Percentiles rank a stretch among this genome's conserved stretches.
Conservation (phyloP, 1,139 yeast genomes). For the Torulaspora pretoriensis region DNA sequence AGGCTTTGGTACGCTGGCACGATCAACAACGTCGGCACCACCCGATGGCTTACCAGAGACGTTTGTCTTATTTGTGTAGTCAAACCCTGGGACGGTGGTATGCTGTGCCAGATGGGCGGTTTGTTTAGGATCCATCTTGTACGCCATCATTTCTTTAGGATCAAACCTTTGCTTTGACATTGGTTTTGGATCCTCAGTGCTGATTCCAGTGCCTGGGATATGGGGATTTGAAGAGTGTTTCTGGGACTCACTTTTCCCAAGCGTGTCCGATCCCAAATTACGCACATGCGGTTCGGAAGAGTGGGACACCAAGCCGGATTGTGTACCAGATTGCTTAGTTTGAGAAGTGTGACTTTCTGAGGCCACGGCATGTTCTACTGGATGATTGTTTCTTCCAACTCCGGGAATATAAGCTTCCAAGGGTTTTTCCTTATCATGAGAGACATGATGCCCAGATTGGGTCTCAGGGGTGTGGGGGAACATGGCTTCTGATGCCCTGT, state of each 20-base stretch:
- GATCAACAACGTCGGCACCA: constrained; percentile 3
- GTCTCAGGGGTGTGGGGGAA: background rate
- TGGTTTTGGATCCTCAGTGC: constrained; percentile 1
- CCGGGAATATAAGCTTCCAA: constrained; percentile 4
- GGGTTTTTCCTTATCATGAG: constrained; percentile 3
- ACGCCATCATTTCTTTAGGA: constrained; percentile 1
- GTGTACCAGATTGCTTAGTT: background rate
- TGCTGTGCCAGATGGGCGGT: background rate
- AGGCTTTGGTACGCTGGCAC: constrained; percentile 5
- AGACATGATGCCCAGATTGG: background rate
- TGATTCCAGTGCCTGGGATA: constrained; percentile 2
- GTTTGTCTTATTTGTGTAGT: background rate
- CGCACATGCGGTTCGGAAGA: background rate
- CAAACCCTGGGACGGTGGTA: constrained; percentile 6
- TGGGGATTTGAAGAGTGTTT: background rate
- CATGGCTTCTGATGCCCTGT: background rate
- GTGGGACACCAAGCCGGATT: background rate
- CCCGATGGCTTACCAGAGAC: constrained; percentile 3
- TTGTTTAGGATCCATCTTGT: constrained; percentile 2
- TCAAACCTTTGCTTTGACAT: background rate
- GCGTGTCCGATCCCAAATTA: background rate
- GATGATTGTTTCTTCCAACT: constrained; percentile 5
- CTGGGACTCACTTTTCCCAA: background rate
- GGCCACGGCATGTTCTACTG: background rate
- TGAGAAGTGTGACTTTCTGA: background rate